Evolutionary conservation across 2,329 filamentous ascomycete species (phyloP).

Genomic region (Aspergillus pseudonomiae): DNA sequence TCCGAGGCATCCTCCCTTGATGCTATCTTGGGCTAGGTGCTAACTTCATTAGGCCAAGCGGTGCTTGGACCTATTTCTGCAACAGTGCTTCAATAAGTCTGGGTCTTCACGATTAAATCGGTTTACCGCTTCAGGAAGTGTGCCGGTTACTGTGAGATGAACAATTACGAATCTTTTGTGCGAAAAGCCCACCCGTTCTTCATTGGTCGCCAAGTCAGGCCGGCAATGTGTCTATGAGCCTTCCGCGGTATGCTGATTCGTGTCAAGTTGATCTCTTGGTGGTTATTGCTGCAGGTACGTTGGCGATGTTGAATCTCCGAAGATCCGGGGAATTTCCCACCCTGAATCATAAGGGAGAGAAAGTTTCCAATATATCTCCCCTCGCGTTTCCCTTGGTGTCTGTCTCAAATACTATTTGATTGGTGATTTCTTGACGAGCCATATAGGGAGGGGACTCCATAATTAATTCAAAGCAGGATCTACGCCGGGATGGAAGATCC

Average conservation of each 20-base stretch:
- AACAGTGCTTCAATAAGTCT: neutral
- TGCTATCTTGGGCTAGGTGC: too few relatives aligned
- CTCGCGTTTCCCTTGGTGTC: neutral
- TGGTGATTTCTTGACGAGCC: neutral
- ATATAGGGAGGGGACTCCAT: conserved; percentile 1
- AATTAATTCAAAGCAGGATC: conserved; percentile 15
- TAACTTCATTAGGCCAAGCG: neutral
- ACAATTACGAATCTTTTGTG: neutral
- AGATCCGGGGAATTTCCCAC: neutral
- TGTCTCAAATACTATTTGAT: neutral
- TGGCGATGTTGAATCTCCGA: neutral
- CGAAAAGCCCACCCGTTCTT: neutral
- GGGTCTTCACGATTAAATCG: neutral
- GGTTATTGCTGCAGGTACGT: conserved; percentile 4
- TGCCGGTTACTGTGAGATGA: neutral
- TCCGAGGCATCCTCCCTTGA: neutral
- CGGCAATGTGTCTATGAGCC: neutral
- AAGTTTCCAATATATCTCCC: neutral
- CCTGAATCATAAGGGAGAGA: neutral
- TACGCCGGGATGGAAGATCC: conserved; percentile 8
- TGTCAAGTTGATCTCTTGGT: neutral
- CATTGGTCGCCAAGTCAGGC: neutral
- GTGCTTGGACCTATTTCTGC: neutral
- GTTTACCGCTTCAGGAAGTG: neutral
- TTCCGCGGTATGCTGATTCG: neutral